A percentile compares a stretch with the other conserved stretches of the same genome.
phyloP scores from a whole-genome alignment of 2,329 filamentous ascomycete species.

The Phaeosphaeriaceae sp. region DNA sequence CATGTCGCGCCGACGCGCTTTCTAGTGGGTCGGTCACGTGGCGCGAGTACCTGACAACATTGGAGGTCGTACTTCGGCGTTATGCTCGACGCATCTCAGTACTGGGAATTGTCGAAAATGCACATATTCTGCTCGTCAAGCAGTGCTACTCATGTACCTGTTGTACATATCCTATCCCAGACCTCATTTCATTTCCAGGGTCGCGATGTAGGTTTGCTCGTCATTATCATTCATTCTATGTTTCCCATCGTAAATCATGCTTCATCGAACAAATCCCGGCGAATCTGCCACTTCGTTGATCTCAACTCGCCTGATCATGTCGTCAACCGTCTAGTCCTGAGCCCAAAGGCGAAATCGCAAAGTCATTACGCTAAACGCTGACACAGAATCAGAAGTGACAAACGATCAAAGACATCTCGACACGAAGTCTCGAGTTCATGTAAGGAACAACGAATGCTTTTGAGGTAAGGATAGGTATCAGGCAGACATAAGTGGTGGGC shows the following conservation, averaged over 20 bases:
- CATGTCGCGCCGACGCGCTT: constrained; percentile 26
- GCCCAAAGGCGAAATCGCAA: neutral
- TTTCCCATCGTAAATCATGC: neutral
- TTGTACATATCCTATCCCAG: too few species aligned
- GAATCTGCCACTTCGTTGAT: neutral
- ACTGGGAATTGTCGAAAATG: neutral
- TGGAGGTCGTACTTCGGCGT: too few species aligned
- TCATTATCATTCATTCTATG: neutral
- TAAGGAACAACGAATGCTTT: constrained; percentile 5
- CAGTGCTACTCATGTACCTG: neutral
- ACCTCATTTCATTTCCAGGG: too few species aligned
- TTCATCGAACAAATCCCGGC: neutral
- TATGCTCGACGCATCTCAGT: neutral
- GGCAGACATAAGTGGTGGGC: constrained; percentile 7
- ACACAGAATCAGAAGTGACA: constrained; percentile 1
- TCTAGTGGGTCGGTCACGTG: constrained; percentile 10
- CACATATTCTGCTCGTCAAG: neutral
- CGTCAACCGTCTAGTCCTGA: neutral
- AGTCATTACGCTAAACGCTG: constrained; percentile 4
- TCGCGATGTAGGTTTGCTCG: constrained; percentile 4
- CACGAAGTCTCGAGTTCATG: neutral
- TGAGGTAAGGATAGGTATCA: constrained; percentile 8
- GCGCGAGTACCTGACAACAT: too few species aligned
- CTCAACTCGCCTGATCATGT: neutral
- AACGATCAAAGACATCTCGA: neutral